A percentile compares a stretch with the other conserved stretches of the same genome.
These are phyloP conservation scores for Neurospora sp. DNA, from an alignment of 495 filamentous ascomycete species.

Conservation along the genomic window DNA sequence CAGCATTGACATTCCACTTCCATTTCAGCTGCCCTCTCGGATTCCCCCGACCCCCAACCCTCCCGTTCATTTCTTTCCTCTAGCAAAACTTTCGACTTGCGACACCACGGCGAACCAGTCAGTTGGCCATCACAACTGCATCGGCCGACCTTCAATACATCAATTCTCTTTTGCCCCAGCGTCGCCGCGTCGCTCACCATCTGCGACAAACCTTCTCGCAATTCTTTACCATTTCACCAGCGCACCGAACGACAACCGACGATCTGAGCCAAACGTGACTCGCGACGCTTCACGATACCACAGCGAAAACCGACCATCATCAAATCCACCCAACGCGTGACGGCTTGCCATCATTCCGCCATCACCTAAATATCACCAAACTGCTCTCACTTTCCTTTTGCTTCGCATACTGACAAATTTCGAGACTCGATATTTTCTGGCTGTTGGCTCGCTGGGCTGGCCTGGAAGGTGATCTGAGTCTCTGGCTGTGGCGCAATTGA, in stretches of 20 bases:
- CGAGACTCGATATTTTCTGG: not conserved
- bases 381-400: not conserved
- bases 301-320: not conserved
- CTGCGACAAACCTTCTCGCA: not conserved
- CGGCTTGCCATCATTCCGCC: not conserved
- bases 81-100: not conserved
- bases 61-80: not conserved
- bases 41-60: not conserved
- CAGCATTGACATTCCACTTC: not conserved
- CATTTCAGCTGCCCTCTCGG: not conserved
- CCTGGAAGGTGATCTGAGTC: not conserved
- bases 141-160: not conserved
- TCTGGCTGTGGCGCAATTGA: not conserved
- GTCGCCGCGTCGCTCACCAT: not conserved
- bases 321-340: not conserved
- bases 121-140: not conserved
- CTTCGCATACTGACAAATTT: not conserved
- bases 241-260: not conserved
- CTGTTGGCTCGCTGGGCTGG: not conserved
- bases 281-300: not conserved
- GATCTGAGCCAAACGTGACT: not conserved
- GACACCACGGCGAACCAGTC: not conserved
- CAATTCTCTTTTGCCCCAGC: not conserved
- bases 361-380: not conserved
- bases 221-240: not conserved